Evolutionary conservation across 2,329 filamentous ascomycete genomes (phyloP), one percentile per base, ranked within the genome.

Genomic region (Colletotrichum chlorophyti): DNA sequence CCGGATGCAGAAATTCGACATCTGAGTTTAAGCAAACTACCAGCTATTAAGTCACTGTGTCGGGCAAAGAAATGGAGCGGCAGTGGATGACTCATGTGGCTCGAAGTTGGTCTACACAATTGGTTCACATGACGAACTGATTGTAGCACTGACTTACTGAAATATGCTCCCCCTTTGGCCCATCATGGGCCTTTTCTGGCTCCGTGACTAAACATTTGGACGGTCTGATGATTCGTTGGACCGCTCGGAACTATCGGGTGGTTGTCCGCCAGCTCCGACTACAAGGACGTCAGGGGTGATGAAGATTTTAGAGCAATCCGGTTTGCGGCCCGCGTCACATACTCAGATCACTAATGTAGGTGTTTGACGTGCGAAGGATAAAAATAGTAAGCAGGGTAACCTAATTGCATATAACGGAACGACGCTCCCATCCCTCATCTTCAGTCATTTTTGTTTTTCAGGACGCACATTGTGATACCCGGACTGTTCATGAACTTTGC

Each of bases 321-420:
- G 49, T 58, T 54, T 53, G 50, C 54, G 50, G 49, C 42, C 48
- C 42, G n/a, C 42, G 35, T 58, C 54, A 48, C 15, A 54, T 54
- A 26, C 24, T 32, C 5, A 17, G 15, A 9, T 19, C 24, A 38
- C 9, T 17, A 24, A 29, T 48, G 10, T 6, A n/a, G n/a, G 26
- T 38, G 17, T 19, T 38, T 19, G 35, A 19, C 14, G 15, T 19
- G 15, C 17, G 21, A 38, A 5, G 14, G 17, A 19, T 8, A 37
- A 38, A 12, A 14, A 31, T 11, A 27, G 10, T 26, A 38, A 32
- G 26, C 15, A 50, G 24, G 12, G 6, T 24, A 24, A 21, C 26
- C 26, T 23, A n/a, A n/a, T n/a, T n/a, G n/a, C n/a, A 35, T 41
- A 50, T 41, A 50, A 41, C 40, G 35, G 15, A 40, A n/a, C n/a